These are phyloP conservation scores for Leonotis leonurus DNA, from an alignment of 257 asterid genomes.

Conservation along the genomic window DNA sequence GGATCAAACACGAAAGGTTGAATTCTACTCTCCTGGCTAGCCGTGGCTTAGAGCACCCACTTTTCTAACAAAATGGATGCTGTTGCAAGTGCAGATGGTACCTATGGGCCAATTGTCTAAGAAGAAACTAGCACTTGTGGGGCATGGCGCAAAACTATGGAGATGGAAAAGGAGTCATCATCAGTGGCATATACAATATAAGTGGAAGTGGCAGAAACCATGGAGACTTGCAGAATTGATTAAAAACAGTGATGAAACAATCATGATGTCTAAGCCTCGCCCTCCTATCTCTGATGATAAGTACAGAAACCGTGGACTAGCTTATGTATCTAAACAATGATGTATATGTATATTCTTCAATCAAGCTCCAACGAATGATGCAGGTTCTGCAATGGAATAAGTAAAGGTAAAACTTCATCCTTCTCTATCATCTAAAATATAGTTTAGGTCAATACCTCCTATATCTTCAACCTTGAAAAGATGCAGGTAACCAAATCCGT, in stretches of 20 bases:
- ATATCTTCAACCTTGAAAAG: not conserved
- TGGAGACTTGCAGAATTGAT: constrained; percentile 97
- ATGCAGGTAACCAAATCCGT: too few species aligned
- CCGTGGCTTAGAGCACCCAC: constrained; percentile 9
- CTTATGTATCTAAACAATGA: constrained; percentile 15
- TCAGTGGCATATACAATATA: constrained; percentile 95
- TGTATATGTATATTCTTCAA: constrained; percentile 33
- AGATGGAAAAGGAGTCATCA: constrained; percentile 99
- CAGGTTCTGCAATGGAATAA: constrained; percentile 28
- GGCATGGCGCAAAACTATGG: constrained; percentile 96
- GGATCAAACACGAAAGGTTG: constrained; percentile 82
- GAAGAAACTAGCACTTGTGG: constrained; percentile 82
- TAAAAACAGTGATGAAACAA: constrained; percentile 92
- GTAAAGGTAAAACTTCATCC: constrained; percentile 35
- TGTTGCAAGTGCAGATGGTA: constrained; percentile 58
- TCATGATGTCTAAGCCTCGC: constrained; percentile 78
- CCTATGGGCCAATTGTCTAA: constrained; percentile 80
- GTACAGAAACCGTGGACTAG: constrained; percentile 68
- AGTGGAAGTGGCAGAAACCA: constrained; percentile 99
- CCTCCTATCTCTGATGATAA: constrained; percentile 64
- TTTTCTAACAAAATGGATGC: not conserved
- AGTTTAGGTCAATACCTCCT: too few species aligned
- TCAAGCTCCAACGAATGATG: constrained; percentile 28
- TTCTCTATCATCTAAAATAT: too few species aligned
- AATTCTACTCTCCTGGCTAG: not conserved